Evolutionary conservation across 1,139 yeast genomes (phyloP).

Genomic region (Hemisphaericaspora xylofermentans): DNA sequence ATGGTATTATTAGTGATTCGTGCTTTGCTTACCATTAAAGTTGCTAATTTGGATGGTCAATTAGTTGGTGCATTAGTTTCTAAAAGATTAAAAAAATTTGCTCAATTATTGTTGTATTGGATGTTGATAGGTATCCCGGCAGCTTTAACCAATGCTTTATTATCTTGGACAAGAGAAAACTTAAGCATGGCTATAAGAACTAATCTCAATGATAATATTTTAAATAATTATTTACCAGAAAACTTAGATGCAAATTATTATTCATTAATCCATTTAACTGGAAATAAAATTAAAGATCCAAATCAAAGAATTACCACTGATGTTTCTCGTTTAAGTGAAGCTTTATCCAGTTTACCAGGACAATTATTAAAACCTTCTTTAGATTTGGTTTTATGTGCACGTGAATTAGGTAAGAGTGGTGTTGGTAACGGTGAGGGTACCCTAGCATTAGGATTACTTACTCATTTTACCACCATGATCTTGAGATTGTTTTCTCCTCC

Average conservation of each 20-base stretch:
- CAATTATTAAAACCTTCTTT: constrained; percentile 83
- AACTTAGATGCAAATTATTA: constrained; percentile 49
- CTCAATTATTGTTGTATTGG: constrained; percentile 71
- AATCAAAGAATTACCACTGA: constrained; percentile 84
- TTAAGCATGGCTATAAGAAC: constrained; percentile 66
- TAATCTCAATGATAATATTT: constrained; percentile 61
- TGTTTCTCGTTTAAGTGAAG: constrained; percentile 68
- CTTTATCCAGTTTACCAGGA: constrained; percentile 78
- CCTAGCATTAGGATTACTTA: constrained; percentile 72
- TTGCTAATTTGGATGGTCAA: constrained; percentile 84
- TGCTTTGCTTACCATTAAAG: constrained; percentile 75
- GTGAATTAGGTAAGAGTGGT: constrained; percentile 71
- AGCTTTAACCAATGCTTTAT: constrained; percentile 70
- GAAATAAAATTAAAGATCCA: constrained; percentile 63
- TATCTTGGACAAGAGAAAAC: constrained; percentile 69
- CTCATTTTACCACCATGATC: constrained; percentile 76
- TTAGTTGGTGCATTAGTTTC: constrained; percentile 81
- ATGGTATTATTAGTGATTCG: constrained; percentile 61
- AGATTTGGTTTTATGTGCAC: constrained; percentile 79
- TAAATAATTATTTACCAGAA: constrained; percentile 69
- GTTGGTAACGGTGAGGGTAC: constrained; percentile 88
- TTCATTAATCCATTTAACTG: constrained; percentile 54
- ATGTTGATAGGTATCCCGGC: constrained; percentile 87
- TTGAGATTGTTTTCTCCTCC: constrained; percentile 84
- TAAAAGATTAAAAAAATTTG: constrained; percentile 63